Percentiles rank a stretch among this genome's conserved stretches.
Conservation (phyloP, 2,329 filamentous ascomycete species). For the Aspergillus novoparasiticus region DNA sequence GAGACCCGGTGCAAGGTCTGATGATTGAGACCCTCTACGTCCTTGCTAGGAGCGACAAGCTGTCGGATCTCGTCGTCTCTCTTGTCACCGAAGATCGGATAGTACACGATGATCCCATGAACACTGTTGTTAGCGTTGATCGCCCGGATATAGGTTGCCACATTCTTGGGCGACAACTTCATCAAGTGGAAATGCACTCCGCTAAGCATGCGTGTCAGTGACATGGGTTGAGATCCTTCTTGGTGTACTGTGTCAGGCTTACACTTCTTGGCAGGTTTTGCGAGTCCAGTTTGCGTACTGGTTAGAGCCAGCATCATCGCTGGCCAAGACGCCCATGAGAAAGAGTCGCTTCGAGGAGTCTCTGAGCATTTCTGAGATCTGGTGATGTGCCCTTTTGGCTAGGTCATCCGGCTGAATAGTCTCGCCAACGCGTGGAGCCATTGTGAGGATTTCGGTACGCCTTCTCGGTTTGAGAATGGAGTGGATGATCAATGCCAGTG, state of each 20-base stretch:
- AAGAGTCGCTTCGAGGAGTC: neutral
- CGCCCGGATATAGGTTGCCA: neutral
- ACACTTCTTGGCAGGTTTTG: slow-evolving; percentile 1
- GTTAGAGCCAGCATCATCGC: neutral
- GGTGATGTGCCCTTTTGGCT: neutral
- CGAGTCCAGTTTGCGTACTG: slow-evolving; percentile 3
- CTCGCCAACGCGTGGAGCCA: neutral
- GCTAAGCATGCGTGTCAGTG: neutral
- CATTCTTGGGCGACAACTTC: neutral
- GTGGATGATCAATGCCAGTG: neutral
- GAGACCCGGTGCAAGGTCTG: neutral
- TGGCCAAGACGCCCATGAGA: neutral
- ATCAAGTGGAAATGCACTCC: neutral
- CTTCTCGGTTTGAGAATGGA: neutral
- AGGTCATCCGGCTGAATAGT: neutral
- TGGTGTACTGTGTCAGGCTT: neutral
- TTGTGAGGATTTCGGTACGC: neutral
- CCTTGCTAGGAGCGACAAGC: neutral
- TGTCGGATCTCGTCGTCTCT: slow-evolving; percentile 1
- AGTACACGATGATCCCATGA: neutral
- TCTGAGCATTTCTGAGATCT: neutral
- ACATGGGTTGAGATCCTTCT: neutral
- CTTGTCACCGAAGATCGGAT: neutral
- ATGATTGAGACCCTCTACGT: neutral
- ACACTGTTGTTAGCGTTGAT: neutral